Base-by-base conservation (phyloP, 306 rosid species). In the Prunus dulcis region DNA sequence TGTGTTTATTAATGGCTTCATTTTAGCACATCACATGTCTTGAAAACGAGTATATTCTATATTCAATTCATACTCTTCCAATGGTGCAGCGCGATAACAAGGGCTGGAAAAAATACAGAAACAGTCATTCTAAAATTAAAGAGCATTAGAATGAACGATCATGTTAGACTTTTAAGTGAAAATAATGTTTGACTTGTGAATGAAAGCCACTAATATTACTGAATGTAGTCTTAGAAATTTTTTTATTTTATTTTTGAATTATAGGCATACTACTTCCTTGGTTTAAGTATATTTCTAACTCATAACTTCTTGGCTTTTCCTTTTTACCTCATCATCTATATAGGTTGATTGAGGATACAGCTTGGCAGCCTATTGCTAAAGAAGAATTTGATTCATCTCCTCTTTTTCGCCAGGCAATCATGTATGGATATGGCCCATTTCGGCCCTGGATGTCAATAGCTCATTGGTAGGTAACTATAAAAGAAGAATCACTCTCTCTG, bases 391-490 rank as follows among this genome's bases (percentile, higher is more conserved):
- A 95, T 60, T 84, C 97, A 30, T 76, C 81, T 34, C 92, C 96
- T 56, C 19, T 77, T 75, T 71, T 89, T 83, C 90, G 91, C 76
- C 86, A 91, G 83, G 96, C 97, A 83, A 87, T 95, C 82, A 68
- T 88, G 69, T 87, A 65, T 65, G 97, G 91, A 79, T 92, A 92
- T 79, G 99, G 97, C 65, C 99, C 97, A 52, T 69, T 95, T 81
- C 90, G 97, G 60, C 83, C 97, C 15, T 92, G 89, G 99, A 87
- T 95, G 97, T 95, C 99, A 70, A 87, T 95, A 80, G 93, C 89
- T 82, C 97, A 95, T 83, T 95, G 99, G 97, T 92, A 38, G 19
- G 72, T 64, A 57, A 64, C 41, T 43, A 19, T 64, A 20, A 47
- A 25, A 56, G 68, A 67, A 69, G 38, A 49, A 46, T 73, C 50